These are phyloP conservation scores for Rhexocercosporidium sp. DNA, from an alignment of 2,329 filamentous ascomycete genomes.

Conservation along the genomic window DNA sequence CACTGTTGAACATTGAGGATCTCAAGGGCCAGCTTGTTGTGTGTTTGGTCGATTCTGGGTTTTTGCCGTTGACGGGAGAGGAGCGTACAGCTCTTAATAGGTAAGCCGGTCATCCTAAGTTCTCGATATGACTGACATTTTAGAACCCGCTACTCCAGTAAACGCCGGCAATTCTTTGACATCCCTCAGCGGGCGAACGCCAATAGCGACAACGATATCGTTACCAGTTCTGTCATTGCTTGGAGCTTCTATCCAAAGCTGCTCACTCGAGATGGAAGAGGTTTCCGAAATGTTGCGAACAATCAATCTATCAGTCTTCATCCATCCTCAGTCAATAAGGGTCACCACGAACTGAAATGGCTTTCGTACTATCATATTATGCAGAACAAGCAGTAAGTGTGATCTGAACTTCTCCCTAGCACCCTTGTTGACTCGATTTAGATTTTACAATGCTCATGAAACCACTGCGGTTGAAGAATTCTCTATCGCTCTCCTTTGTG, in stretches of 20 bases:
- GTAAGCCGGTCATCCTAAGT: constrained; percentile 43
- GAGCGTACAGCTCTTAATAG: constrained; percentile 74
- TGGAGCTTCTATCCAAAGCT: constrained; percentile 98
- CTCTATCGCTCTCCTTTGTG: constrained; percentile 82
- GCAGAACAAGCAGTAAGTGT: constrained; percentile 78
- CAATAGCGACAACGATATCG: constrained; percentile 79
- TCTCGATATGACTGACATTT: constrained; percentile 16
- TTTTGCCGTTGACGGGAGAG: constrained; percentile 74
- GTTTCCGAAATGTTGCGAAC: constrained; percentile 89
- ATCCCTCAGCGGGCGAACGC: constrained; percentile 76
- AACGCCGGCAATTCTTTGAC: constrained; percentile 76
- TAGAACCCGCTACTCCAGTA: constrained; percentile 65
- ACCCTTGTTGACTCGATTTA: constrained; percentile 43
- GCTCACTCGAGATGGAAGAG: constrained; percentile 81
- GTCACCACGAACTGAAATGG: constrained; percentile 71
- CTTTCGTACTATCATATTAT: constrained; percentile 97
- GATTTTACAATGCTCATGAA: constrained; percentile 88
- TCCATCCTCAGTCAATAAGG: constrained; percentile 87
- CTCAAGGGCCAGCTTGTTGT: constrained; percentile 90
- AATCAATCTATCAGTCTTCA: constrained; percentile 90
- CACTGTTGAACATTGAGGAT: constrained; percentile 90
- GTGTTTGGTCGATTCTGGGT: constrained; percentile 83
- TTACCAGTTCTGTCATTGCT: constrained; percentile 82
- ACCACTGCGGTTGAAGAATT: constrained; percentile 83
- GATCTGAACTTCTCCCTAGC: not conserved